A percentile compares a stretch with the other conserved stretches of the same genome.
Evolutionary conservation across 108 stramenopile species (phyloP).

Genomic region (Fragilariopsis cylindrus): DNA sequence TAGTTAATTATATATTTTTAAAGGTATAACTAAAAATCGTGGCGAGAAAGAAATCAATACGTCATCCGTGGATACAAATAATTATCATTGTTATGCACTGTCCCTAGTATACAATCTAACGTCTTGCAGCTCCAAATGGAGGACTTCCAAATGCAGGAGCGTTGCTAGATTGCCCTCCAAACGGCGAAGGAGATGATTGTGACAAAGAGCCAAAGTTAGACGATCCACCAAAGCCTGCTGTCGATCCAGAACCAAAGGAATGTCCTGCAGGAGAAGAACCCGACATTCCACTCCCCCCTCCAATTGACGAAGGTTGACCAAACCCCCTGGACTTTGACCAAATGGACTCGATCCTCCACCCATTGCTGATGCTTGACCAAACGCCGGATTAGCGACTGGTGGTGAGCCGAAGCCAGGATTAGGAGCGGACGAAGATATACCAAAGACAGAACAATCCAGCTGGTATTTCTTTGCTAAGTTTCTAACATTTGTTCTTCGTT

Average conservation of each 20-base stretch:
- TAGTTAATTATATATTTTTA: too few species aligned
- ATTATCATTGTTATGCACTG: too few species aligned
- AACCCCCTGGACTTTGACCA: constrained; percentile 38
- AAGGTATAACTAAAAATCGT: too few species aligned
- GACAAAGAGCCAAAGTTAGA: constrained; percentile 49
- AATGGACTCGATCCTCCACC: constrained; percentile 40
- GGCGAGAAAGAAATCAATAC: too few species aligned
- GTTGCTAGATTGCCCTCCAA: constrained; percentile 31
- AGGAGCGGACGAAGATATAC: constrained; percentile 37
- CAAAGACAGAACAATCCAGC: constrained; percentile 75
- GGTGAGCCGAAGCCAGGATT: constrained; percentile 29
- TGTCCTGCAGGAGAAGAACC: constrained; percentile 35
- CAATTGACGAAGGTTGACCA: constrained; percentile 43
- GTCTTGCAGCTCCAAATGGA: constrained; percentile 53
- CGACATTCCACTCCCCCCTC: constrained; percentile 38
- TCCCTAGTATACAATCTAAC: not conserved
- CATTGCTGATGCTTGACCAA: constrained; percentile 48
- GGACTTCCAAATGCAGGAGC: constrained; percentile 42
- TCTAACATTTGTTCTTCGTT: constrained; percentile 74
- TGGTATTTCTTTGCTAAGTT: constrained; percentile 88
- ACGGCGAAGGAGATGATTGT: constrained; percentile 38
- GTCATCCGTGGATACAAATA: too few species aligned
- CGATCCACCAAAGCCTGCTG: constrained; percentile 14
- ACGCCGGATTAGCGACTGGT: constrained; percentile 26
- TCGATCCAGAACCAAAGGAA: constrained; percentile 25